These are phyloP conservation scores for Neoboletus subvelutipes DNA, from an alignment of 768 basidiomycete species.

Conservation along the genomic window DNA sequence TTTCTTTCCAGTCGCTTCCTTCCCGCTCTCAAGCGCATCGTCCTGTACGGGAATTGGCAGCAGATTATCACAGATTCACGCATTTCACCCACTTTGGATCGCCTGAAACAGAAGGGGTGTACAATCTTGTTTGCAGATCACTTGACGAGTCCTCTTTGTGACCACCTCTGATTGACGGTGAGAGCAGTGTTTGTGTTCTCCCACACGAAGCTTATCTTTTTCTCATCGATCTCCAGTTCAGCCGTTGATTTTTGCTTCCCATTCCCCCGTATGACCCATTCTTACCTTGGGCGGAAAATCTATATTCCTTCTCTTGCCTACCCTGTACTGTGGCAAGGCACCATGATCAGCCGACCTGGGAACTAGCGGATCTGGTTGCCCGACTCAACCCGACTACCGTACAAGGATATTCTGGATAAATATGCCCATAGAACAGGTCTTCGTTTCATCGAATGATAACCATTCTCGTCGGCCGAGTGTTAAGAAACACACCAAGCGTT, in stretches of 20 bases:
- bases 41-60: constrained; percentile 57
- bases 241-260: background rate
- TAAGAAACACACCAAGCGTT: background rate
- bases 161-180: constrained; percentile 17
- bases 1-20: constrained; percentile 42
- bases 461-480: background rate
- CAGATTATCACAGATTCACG: constrained; percentile 37
- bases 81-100: constrained; percentile 34
- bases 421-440: background rate
- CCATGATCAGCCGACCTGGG: background rate
- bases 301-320: background rate
- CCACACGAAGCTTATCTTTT: background rate
- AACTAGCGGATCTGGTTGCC: background rate
- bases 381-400: background rate
- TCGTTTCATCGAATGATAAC: background rate
- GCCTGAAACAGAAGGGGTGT: constrained; percentile 36
- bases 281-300: background rate
- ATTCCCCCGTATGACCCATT: background rate
- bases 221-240: background rate
- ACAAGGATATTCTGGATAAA: background rate
- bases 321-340: background rate
- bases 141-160: constrained; percentile 13
- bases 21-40: constrained; percentile 44
- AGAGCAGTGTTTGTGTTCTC: background rate
- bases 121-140: constrained; percentile 23